phyloP scores from a whole-genome alignment of 495 filamentous ascomycete species.

The Penicillium simplicissimum region DNA sequence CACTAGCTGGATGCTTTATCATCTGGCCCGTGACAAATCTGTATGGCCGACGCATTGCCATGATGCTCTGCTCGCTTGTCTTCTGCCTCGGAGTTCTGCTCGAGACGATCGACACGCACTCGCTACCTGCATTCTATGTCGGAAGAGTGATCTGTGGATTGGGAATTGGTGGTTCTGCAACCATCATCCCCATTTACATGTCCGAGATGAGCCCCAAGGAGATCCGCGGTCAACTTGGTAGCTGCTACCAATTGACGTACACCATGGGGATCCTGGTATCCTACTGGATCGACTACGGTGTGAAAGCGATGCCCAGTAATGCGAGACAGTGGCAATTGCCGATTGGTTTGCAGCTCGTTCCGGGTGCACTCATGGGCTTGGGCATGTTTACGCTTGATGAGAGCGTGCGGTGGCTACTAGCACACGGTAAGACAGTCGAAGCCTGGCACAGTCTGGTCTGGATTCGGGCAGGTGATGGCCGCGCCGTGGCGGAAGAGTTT shows the following conservation, averaged over 20 bases:
- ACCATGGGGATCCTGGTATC: conserved; percentile 53
- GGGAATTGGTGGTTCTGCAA: conserved; percentile 57
- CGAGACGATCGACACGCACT: conserved; percentile 45
- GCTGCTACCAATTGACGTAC: conserved; percentile 55
- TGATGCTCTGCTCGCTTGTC: conserved; percentile 45
- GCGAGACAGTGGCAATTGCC: conserved; percentile 54
- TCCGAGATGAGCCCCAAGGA: conserved; percentile 58
- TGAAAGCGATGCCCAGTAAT: conserved; percentile 58
- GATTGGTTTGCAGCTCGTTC: conserved; percentile 53
- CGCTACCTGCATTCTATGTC: conserved; percentile 44
- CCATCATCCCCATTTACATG: conserved; percentile 58
- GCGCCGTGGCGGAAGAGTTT: conserved; percentile 45
- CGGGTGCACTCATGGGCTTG: conserved; percentile 50
- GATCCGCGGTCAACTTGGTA: conserved; percentile 53
- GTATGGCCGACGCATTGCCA: conserved; percentile 44
- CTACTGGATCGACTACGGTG: conserved; percentile 57
- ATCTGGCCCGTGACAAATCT: conserved; percentile 51
- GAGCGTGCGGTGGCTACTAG: conserved; percentile 53
- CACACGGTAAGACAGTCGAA: conserved; percentile 39
- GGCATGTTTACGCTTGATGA: conserved; percentile 52
- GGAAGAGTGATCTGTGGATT: conserved; percentile 56
- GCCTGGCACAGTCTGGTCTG: conserved; percentile 51
- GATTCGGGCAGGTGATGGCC: conserved; percentile 46
- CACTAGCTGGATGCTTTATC: conserved; percentile 49
- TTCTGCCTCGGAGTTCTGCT: conserved; percentile 51